Percentiles rank a stretch among this genome's conserved stretches.
Conservation (phyloP, 176 grass and related monocot species). For the bread wheat (Triticum aestivum) region IWGSC_CS_RefSeq_v2.1 NC_057810.1:4088211-4088710, state of each 20-base stretch:
- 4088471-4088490: constrained; percentile 32
- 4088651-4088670: constrained; percentile 38
- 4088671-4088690: constrained; percentile 40
- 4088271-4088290: constrained; percentile 12
- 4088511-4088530: constrained; percentile 36
- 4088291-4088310: too few relatives aligned
- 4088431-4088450: not conserved
- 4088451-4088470: not conserved
- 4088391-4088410: not conserved
- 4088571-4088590: too few relatives aligned
- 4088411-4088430: not conserved
- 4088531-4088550: constrained; percentile 38
- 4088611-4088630: not conserved
- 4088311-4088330: not conserved
- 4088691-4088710: constrained; percentile 35
- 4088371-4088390: constrained; percentile 17
- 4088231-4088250: not conserved
- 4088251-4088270: not conserved
- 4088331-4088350: not conserved
- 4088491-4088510: not conserved
- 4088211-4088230: constrained; percentile 35
- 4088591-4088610: not conserved
- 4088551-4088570: constrained; percentile 32
- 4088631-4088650: not conserved
- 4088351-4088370: constrained; percentile 33